phyloP scores from a whole-genome alignment of 257 asterid species.

The Penstemon eatonii region DNA sequence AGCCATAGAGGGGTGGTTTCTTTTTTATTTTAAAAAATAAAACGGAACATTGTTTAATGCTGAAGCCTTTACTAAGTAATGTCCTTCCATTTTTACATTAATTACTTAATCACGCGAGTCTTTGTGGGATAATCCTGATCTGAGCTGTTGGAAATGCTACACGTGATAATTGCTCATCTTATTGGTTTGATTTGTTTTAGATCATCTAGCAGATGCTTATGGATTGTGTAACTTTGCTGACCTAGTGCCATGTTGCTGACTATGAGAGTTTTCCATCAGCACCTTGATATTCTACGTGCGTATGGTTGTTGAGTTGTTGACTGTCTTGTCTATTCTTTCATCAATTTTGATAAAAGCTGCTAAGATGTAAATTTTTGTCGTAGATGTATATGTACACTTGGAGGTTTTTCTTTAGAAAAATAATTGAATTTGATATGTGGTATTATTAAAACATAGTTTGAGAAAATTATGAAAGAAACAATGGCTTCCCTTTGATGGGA shows the following conservation, averaged over 20 bases:
- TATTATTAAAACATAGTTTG: constrained; percentile 31
- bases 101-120: not conserved
- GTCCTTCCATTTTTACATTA: constrained; percentile 14
- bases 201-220: constrained; percentile 50
- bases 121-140: constrained; percentile 27
- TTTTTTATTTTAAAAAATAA: not conserved
- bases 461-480: constrained; percentile 45
- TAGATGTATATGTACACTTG: constrained; percentile 32
- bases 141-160: constrained; percentile 23
- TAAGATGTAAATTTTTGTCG: constrained; percentile 34
- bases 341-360: constrained; percentile 30
- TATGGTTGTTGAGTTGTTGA: constrained; percentile 50
- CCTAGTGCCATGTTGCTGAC: constrained; percentile 62
- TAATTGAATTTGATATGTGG: constrained; percentile 26
- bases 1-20: not conserved
- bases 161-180: constrained; percentile 32
- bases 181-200: constrained; percentile 45
- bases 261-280: constrained; percentile 56
- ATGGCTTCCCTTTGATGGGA: constrained; percentile 71
- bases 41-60: not conserved
- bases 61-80: not conserved
- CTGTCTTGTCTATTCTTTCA: constrained; percentile 32
- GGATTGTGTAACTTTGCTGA: constrained; percentile 51
- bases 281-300: constrained; percentile 45
- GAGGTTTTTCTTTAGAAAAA: constrained; percentile 24